Base-by-base conservation (phyloP, 2,329 filamentous ascomycete species). In the Alternaria brassicae region DNA sequence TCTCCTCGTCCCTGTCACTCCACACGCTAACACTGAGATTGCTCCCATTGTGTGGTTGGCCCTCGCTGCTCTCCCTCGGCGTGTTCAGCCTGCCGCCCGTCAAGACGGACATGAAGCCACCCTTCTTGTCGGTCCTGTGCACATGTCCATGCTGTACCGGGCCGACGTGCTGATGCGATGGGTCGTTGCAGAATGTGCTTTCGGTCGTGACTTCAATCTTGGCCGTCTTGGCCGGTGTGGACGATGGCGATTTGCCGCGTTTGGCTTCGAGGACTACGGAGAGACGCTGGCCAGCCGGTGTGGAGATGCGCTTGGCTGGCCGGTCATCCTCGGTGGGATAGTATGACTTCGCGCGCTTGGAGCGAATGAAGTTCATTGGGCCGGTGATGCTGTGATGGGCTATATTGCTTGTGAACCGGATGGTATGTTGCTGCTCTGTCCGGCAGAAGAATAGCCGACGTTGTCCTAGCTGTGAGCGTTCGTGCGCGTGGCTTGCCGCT, bases 291-390 rank as follows among this genome's bases (percentile, higher is more conserved):
- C 79, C 79, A 23, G 78, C 79, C 48, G 78, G 77, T 27, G 78
- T 79, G 3, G 77, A 79, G 49, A 81, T 80, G 40, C 77, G 77
- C 66, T 79, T 79, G 15, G 77, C 69, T 21, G 74, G 72, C 6
- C 73, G 74, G 48, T 74, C 66, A 41, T 68, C 68, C 39, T 63
- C 59, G 53, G 66, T 56, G 23, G 67, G 56, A 25, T 72, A 65
- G 54, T 76, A 69, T 48, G 68, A 53, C 19, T 53, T 67, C 12
- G 69, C 60, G 25, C 66, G 66, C 41, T 67, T 71, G 13, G 62
- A 53, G 25, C 66, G 65, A 57, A 72, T 71, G 58, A 72, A 60
- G 48, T 69, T 68, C 73, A 76, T 76, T 30, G 48, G 41, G 42
- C 32, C 37, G 53, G 41, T 28, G 17, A 48, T 25, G 30, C 19